Conservation (phyloP, 2,329 filamentous ascomycete genomes). For the Chrysoporthe puriensis region DNA sequence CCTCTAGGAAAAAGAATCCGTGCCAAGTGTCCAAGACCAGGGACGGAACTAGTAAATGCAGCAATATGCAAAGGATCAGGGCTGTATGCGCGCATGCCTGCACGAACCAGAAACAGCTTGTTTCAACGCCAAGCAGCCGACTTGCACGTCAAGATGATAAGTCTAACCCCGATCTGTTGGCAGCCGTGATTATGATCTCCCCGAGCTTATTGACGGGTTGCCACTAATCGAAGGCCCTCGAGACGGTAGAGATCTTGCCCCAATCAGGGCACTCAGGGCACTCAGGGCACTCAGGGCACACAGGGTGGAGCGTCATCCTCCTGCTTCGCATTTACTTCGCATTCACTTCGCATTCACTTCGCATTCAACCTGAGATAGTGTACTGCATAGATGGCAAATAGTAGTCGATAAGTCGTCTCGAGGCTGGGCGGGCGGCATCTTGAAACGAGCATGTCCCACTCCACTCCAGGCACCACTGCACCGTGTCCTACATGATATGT, state of each 20-base stretch:
- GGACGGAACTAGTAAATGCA: not conserved
- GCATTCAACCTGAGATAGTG: not conserved
- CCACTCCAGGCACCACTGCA: not conserved
- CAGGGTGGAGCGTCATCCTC: not conserved
- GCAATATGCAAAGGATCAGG: no score
- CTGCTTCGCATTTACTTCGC: not conserved
- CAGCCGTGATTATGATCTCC: not conserved
- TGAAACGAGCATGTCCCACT: not conserved
- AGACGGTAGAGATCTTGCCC: not conserved
- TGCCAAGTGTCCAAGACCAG: conserved; percentile 1
- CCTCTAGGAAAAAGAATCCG: not conserved
- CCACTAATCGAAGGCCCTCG: not conserved
- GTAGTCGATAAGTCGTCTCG: not conserved
- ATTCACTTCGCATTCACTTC: not conserved
- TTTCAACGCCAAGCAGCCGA: not conserved
- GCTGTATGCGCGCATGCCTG: not conserved
- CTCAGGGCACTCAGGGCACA: no score
- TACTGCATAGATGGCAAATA: not conserved
- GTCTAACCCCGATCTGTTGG: conserved; percentile 5
- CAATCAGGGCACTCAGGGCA: not conserved
- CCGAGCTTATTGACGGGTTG: not conserved
- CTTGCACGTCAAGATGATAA: not conserved
- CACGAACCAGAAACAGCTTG: not conserved
- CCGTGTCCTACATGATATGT: no score
- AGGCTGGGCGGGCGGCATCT: not conserved